Base-by-base conservation (phyloP, 768 basidiomycete genomes). In the Rhodotorula graminis region DNA sequence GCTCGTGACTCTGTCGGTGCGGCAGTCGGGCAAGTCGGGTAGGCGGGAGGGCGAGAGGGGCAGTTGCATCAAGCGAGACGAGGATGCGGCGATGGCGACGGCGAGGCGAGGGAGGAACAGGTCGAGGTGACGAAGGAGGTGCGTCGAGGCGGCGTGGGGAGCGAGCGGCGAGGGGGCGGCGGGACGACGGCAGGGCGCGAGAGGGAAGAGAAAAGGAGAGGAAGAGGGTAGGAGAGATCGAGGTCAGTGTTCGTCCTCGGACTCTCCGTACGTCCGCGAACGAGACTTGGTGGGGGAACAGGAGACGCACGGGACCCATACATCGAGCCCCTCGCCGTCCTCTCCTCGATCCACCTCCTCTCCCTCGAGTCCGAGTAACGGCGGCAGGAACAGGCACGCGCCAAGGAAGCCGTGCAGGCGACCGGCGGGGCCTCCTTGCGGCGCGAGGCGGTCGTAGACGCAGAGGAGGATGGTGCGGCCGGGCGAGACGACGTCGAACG, bases 251-350 rank as follows among this genome's bases (percentile, higher is more conserved):
- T 8, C 12, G 47, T 21, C 47, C 47, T n/a, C 47, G 8, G 23
- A 15, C 21, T 5, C 15, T 23, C 4, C 19, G 23, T 2, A 9
- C 60, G 10, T n/a, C 11, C 16, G 40, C 15, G 4, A 0, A 8
- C 4, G 16, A 21, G 27, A 80, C 73, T 57, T 76, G 78, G 65
- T 77, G n/a, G 44, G 8, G 44, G 61, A 8, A 90, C 90, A 86
- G 89, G 90, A 93, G 92, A 97, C 80, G 92, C 89, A 93, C 82
- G 91, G 94, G 78, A 97, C 89, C 80, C 95, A 75, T 0, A 75
- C 91, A 53, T 95, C 85, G 16, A 88, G 87, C 31, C 93, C 93
- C 61, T 96, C 83, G 82, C 95, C 96, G 64, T 87, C 88, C 77
- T 91, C 90, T 72, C 90, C 90, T 67, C 85, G 85, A 2, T 33